Evolutionary conservation across 106 monocot genomes (phyloP).

Genomic region (Narthecium ossifragum): DNA sequence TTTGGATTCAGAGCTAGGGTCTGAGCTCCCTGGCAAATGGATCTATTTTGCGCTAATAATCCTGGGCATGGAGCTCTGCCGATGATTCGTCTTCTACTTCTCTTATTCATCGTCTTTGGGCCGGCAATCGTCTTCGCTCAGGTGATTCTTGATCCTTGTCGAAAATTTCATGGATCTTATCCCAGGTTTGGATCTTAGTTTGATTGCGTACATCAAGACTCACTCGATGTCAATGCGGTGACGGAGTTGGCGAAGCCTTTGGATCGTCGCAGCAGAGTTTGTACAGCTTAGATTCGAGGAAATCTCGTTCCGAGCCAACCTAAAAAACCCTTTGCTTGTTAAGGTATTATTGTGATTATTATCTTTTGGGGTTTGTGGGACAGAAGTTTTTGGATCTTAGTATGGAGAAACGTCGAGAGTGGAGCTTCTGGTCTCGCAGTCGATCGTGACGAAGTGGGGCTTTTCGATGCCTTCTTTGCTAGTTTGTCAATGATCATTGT

Average conservation of each 20-base stretch:
- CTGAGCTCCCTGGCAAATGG: too few species aligned
- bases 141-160: not conserved
- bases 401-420: constrained; percentile 14
- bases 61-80: too few species aligned
- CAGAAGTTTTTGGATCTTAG: constrained; percentile 33
- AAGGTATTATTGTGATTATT: not conserved
- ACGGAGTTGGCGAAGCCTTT: not conserved
- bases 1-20: too few species aligned
- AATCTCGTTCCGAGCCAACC: not conserved
- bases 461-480: constrained; percentile 73
- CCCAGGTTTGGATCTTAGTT: not conserved
- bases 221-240: constrained; percentile 13
- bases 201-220: not conserved
- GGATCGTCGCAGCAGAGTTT: constrained; percentile 40
- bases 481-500: constrained; percentile 82
- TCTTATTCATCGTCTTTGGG: not conserved
- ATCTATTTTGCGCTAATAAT: too few species aligned
- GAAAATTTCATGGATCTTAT: not conserved
- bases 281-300: not conserved
- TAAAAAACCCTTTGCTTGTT: not conserved
- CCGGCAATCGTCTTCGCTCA: not conserved
- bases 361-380: not conserved
- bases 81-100: too few species aligned
- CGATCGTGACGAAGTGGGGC: constrained; percentile 36
- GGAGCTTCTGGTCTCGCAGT: constrained; percentile 15